Percentiles rank a stretch among this genome's conserved stretches.
phyloP scores from a whole-genome alignment of 2,329 filamentous ascomycete genomes.

The Aphanocladium album region DNA sequence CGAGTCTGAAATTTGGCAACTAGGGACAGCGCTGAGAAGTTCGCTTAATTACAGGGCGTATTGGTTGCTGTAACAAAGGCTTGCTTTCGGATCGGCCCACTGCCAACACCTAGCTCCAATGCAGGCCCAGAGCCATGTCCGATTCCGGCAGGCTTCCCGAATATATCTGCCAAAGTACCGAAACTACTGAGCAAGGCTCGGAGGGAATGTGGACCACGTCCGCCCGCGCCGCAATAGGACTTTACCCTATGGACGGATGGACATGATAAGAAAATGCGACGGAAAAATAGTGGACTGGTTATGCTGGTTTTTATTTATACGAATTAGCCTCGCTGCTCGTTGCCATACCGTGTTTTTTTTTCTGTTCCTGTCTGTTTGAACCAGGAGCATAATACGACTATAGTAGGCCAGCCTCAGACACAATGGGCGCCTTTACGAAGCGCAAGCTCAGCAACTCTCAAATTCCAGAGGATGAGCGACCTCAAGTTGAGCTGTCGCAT shows the following conservation, averaged over 20 bases:
- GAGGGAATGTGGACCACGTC: not conserved
- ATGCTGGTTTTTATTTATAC: slow-evolving; percentile 5
- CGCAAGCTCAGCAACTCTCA: slow-evolving; percentile 5
- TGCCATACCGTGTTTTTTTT: no score
- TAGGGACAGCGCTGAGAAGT: not conserved
- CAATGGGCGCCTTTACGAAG: slow-evolving; percentile 9
- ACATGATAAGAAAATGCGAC: slow-evolving; percentile 6
- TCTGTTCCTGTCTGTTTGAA: not conserved
- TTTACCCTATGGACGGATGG: not conserved
- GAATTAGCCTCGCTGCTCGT: not conserved
- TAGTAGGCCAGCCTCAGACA: not conserved
- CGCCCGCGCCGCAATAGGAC: not conserved
- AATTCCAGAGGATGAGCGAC: slow-evolving; percentile 5
- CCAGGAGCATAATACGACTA: not conserved
- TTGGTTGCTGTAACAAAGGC: not conserved
- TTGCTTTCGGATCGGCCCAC: slow-evolving; percentile 9
- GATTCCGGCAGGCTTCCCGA: slow-evolving; percentile 6
- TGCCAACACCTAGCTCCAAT: not conserved
- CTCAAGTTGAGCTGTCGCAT: slow-evolving; percentile 19
- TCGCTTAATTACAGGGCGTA: not conserved
- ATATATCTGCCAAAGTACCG: slow-evolving; percentile 7
- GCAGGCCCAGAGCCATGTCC: not conserved
- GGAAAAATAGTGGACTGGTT: slow-evolving; percentile 8
- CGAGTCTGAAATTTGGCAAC: not conserved
- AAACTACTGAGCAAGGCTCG: slow-evolving; percentile 1